A percentile compares a stretch with the other conserved stretches of the same genome.
Evolutionary conservation across 2,329 filamentous ascomycete species (phyloP).

Genomic region (Penicillium corylophilum): DNA sequence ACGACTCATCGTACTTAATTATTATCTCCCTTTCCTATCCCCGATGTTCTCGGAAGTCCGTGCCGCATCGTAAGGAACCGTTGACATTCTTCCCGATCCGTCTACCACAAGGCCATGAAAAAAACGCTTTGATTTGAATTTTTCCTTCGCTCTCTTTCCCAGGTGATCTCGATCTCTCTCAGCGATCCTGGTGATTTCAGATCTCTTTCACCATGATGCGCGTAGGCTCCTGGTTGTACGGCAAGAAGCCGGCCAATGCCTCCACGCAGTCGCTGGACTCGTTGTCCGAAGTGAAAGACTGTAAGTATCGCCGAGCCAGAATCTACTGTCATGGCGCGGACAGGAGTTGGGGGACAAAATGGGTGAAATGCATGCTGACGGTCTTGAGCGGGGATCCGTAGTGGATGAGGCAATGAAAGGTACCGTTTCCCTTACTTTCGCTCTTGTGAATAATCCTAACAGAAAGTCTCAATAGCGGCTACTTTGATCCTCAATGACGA

Average conservation of each 20-base stretch:
- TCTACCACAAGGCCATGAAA: constrained; percentile 12
- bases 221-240: constrained; percentile 47
- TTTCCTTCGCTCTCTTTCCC: not conserved
- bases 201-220: constrained; percentile 34
- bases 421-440: constrained; percentile 22
- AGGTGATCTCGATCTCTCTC: not conserved
- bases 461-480: constrained; percentile 56
- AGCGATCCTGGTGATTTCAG: not conserved
- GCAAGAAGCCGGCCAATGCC: constrained; percentile 42
- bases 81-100: constrained; percentile 30
- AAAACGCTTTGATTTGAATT: not conserved
- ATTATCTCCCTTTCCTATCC: not conserved
- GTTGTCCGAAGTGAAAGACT: constrained; percentile 55
- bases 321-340: not conserved
- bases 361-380: constrained; percentile 18
- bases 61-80: constrained; percentile 22
- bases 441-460: not conserved
- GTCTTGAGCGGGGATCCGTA: constrained; percentile 13
- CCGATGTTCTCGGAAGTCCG: constrained; percentile 23
- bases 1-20: not conserved
- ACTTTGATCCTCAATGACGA: constrained; percentile 84
- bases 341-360: not conserved
- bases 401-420: constrained; percentile 46
- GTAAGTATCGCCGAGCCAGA: constrained; percentile 29
- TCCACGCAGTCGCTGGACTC: constrained; percentile 58